Conservation (phyloP, 2,329 filamentous ascomycete species). For the Cadophora gregata region DNA sequence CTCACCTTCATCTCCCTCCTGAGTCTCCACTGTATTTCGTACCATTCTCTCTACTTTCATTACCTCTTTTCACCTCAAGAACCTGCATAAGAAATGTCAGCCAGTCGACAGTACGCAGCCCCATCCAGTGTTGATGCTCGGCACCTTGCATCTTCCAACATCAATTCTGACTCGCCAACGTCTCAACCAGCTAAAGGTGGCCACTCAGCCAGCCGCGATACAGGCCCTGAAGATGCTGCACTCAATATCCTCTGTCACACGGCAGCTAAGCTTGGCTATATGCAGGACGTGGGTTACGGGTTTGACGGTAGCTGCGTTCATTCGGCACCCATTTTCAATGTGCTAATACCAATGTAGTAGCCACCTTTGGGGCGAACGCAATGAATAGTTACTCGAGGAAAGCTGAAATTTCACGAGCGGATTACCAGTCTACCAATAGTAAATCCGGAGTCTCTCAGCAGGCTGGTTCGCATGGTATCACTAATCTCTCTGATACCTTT, state of each 20-base stretch:
- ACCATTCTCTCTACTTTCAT: constrained; percentile 4
- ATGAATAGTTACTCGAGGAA: not conserved
- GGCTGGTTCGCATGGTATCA: constrained; percentile 7
- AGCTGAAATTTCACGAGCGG: not conserved
- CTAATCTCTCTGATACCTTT: not conserved
- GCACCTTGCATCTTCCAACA: not conserved
- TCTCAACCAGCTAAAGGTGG: constrained; percentile 1
- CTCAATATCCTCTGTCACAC: not conserved
- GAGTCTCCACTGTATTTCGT: not conserved
- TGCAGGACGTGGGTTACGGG: constrained; percentile 2
- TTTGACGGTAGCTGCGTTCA: constrained; percentile 3
- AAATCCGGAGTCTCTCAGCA: not conserved
- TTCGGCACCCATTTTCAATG: not conserved
- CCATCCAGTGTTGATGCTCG: not conserved
- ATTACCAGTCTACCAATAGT: not conserved
- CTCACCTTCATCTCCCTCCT: not conserved
- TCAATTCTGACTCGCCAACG: not conserved
- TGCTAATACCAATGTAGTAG: constrained; percentile 1
- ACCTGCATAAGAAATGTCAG: constrained; percentile 16
- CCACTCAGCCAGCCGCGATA: not conserved
- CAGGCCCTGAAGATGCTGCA: not conserved
- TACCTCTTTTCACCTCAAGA: constrained; percentile 3
- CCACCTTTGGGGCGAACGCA: constrained; percentile 1
- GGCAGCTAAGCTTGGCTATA: not conserved
- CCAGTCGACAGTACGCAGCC: constrained; percentile 7